These are phyloP conservation scores for Fraxinus baroniana DNA, from an alignment of 305 asterid genomes.

Conservation along the genomic window DNA sequence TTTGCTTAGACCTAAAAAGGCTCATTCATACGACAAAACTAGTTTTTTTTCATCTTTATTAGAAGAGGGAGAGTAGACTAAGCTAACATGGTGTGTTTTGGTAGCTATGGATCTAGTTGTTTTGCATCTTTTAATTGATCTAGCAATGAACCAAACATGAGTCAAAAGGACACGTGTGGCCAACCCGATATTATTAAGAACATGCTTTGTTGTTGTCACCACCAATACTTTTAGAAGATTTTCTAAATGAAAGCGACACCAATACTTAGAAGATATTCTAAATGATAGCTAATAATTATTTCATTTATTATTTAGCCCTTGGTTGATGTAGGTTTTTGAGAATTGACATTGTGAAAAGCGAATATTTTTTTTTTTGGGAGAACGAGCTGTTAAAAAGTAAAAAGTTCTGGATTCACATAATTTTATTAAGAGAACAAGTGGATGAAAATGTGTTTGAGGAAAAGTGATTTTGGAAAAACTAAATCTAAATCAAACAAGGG, in stretches of 20 bases:
- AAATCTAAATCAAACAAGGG: not conserved
- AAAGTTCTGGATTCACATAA: not conserved
- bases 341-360: not conserved
- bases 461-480: not conserved
- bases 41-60: not conserved
- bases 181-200: not conserved
- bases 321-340: not conserved
- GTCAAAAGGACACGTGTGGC: not conserved
- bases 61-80: not conserved
- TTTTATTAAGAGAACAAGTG: not conserved
- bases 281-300: not conserved
- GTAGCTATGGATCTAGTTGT: not conserved
- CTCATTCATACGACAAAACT: not conserved
- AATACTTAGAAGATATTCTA: not conserved
- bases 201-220: not conserved
- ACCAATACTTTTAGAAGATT: not conserved
- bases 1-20: not conserved
- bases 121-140: not conserved
- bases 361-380: not conserved
- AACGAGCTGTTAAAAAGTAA: not conserved
- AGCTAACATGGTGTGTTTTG: not conserved
- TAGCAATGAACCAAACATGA: not conserved
- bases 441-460: not conserved
- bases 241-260: not conserved
- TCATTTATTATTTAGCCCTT: not conserved